Conservation (phyloP, 202 grass and related monocot genomes). For the Saccharum hybrid region DNA sequence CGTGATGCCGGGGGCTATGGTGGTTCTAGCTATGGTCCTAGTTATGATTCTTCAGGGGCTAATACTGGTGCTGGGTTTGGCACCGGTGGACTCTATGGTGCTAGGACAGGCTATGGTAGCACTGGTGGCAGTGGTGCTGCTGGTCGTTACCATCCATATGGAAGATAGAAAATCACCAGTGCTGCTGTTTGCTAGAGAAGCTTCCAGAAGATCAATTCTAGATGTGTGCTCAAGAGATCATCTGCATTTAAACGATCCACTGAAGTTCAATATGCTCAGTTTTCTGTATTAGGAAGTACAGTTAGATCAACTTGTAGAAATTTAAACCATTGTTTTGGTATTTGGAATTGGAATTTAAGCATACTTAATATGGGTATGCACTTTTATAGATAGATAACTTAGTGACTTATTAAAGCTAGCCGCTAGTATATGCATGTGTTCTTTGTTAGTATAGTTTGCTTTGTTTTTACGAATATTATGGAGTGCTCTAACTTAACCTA, state of each 20-base stretch:
- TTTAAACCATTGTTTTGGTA: slow-evolving; percentile 43
- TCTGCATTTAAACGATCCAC: slow-evolving; percentile 40
- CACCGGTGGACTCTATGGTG: slow-evolving; percentile 52
- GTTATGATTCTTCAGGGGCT: slow-evolving; percentile 67
- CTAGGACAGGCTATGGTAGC: slow-evolving; percentile 73
- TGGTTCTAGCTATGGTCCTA: slow-evolving; percentile 62
- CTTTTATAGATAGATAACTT: slow-evolving; percentile 23
- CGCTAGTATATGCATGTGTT: too few relatives aligned
- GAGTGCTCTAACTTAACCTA: too few relatives aligned
- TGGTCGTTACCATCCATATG: slow-evolving; percentile 80
- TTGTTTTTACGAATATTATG: too few relatives aligned
- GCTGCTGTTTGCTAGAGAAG: slow-evolving; percentile 40
- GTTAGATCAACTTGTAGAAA: slow-evolving; percentile 48
- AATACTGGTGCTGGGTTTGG: slow-evolving; percentile 48
- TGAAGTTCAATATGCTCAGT: slow-evolving; percentile 34
- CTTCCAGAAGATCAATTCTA: slow-evolving; percentile 33
- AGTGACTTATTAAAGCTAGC: too few relatives aligned
- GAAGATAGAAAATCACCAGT: slow-evolving; percentile 54
- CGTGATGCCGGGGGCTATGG: slow-evolving; percentile 61
- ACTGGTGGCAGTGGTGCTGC: slow-evolving; percentile 48
- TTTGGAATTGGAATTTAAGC: slow-evolving; percentile 42
- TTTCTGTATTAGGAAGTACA: slow-evolving; percentile 29
- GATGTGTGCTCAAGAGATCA: slow-evolving; percentile 4
- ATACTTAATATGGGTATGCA: neutral
- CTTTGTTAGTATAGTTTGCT: too few relatives aligned